A percentile compares a stretch with the other conserved stretches of the same genome.
Evolutionary conservation across 1,284 basidiomycete species (phyloP).

Genomic region (Hypsizygus ulmarius): DNA sequence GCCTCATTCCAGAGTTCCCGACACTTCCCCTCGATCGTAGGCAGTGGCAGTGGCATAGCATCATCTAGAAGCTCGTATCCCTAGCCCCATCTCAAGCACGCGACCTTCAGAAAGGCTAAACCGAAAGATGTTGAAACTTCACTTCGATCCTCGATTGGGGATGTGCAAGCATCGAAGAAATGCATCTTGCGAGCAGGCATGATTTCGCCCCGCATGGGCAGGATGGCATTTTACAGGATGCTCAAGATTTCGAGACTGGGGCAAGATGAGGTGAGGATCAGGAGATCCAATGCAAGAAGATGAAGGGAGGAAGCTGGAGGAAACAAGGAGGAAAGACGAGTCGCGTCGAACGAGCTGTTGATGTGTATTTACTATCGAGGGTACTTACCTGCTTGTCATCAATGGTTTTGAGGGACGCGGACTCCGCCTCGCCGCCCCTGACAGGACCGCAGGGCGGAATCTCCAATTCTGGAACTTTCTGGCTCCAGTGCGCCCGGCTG

Average conservation of each 20-base stretch:
- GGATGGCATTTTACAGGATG: not conserved
- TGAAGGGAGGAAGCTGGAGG: too few relatives aligned
- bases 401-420: too few relatives aligned
- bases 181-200: not conserved
- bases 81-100: not conserved
- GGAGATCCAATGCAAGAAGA: slow-evolving; percentile 1
- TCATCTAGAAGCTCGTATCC: not conserved
- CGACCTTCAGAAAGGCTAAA: not conserved
- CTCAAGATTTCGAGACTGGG: slow-evolving; percentile 1
- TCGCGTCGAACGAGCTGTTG: too few relatives aligned
- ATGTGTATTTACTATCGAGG: too few relatives aligned
- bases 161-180: slow-evolving; percentile 3
- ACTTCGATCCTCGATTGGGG: not conserved
- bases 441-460: too few relatives aligned
- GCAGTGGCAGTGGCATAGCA: not conserved
- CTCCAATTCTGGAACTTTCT: too few relatives aligned
- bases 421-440: too few relatives aligned
- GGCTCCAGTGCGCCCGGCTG: too few relatives aligned
- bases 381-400: too few relatives aligned
- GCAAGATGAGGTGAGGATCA: not conserved
- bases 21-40: not conserved
- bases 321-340: too few relatives aligned
- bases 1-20: not conserved
- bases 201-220: not conserved
- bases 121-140: not conserved